Evolutionary conservation across 441 rosid genomes (phyloP), one percentile per base, ranked within the genome.

Genomic region (Syzygium syzygioides): DNA sequence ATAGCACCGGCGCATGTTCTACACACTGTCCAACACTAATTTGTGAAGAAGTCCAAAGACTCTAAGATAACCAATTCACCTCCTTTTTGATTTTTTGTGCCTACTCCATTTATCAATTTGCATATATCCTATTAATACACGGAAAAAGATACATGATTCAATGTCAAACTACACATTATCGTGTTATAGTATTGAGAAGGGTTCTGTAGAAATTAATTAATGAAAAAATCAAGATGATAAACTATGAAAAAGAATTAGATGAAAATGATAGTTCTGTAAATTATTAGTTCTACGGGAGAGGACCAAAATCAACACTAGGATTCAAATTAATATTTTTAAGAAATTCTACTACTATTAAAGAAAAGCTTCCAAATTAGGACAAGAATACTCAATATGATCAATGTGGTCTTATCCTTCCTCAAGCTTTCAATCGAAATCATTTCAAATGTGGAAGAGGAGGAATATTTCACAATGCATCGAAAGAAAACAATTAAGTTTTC

Each of bases 21-120:
- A 0, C 14, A 59, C 30, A 62, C 1, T 6, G 1, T 60, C 9
- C 18, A 60, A 60, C 17, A 0, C 34, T 60, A 0, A 62, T n/a
- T 62, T 28, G 68, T 8, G 34, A 62, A 62, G 68, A 28, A 0
- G 68, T 3, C 19, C 18, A 1, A n/a, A 1, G 68, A 0, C 34
- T n/a, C 34, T 2, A 13, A 60, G 2, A n/a, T 14, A 60, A n/a
- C 0, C 18, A n/a, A 60, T 60, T n/a, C 32, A 28, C 34, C 2
- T 60, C 34, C 66, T 60, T 6, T 6, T 28, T 28, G 32, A 14
- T 60, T 60, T 1, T 0, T 28, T 14, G 9, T n/a, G 68, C 68
- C 64, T 59, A 12, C 64, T 59, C 4, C 68, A 14, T 28, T 28
- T 60, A 60, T 60, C 32, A 6, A 28, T 28, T 60, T 60, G 68